A percentile compares a stretch with the other conserved stretches of the same genome.
Evolutionary conservation across 2,329 filamentous ascomycete species (phyloP).

Genomic region (Iodosphaeria phyllophila): DNA sequence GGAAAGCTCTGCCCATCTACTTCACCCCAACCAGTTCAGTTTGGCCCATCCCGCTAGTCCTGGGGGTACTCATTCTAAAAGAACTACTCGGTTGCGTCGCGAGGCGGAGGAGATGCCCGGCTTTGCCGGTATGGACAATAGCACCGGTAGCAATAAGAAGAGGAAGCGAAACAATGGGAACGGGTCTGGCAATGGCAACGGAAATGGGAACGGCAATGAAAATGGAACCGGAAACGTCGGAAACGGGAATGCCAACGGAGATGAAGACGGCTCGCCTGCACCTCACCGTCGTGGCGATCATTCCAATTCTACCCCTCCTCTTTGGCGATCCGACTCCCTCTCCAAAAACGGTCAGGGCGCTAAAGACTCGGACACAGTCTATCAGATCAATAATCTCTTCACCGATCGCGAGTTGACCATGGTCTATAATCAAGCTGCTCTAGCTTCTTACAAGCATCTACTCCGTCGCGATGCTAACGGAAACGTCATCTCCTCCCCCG

Average conservation of each 20-base stretch:
- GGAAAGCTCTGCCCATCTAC: slow-evolving; percentile 43
- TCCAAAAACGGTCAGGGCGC: slow-evolving; percentile 28
- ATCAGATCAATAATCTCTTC: slow-evolving; percentile 52
- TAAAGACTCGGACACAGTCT: slow-evolving; percentile 38
- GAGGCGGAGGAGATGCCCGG: slow-evolving; percentile 38
- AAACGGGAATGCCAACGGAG: too few species aligned
- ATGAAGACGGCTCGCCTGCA: slow-evolving; percentile 44
- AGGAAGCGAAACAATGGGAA: slow-evolving; percentile 36
- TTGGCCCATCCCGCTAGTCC: slow-evolving; percentile 45
- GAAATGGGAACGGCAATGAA: too few species aligned
- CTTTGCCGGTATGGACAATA: too few species aligned
- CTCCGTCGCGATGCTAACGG: slow-evolving; percentile 35
- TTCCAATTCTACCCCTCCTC: slow-evolving; percentile 36
- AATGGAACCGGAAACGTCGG: too few species aligned
- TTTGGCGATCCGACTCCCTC: slow-evolving; percentile 44
- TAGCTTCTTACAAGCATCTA: slow-evolving; percentile 43
- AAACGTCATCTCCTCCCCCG: slow-evolving; percentile 26
- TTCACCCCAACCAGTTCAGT: slow-evolving; percentile 51
- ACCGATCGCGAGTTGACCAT: slow-evolving; percentile 51
- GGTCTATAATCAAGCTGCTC: slow-evolving; percentile 42
- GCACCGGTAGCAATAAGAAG: slow-evolving; percentile 44
- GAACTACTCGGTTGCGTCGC: slow-evolving; percentile 40
- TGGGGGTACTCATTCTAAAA: slow-evolving; percentile 42
- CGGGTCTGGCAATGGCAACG: too few species aligned
- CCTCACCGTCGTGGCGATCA: slow-evolving; percentile 37